These are phyloP conservation scores for Quaeritorhiza haematococci DNA, from an alignment of 371 early-diverging fungal genomes.

Conservation along the genomic window DNA sequence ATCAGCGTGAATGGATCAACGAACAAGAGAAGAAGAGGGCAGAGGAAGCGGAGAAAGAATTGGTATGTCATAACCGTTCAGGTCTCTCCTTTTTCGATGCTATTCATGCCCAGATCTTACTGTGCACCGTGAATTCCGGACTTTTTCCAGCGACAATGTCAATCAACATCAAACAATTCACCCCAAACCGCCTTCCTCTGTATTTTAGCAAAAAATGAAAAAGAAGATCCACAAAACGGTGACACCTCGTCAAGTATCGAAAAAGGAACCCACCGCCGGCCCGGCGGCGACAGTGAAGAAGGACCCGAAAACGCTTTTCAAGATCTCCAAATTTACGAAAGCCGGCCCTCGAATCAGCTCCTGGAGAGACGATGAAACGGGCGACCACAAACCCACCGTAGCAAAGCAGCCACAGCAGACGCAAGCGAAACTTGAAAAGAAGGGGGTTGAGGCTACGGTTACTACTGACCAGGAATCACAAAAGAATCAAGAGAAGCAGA, in stretches of 20 bases:
- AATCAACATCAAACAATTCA: slow-evolving; percentile 5
- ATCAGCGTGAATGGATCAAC: slow-evolving; percentile 43
- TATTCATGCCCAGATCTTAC: no score
- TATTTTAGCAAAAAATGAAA: not conserved
- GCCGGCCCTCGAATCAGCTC: slow-evolving; percentile 31
- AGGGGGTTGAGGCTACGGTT: no score
- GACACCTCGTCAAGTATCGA: not conserved
- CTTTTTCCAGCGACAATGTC: not conserved
- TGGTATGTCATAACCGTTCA: not conserved
- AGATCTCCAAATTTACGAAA: slow-evolving; percentile 41
- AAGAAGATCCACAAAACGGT: slow-evolving; percentile 5
- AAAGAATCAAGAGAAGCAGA: not conserved
- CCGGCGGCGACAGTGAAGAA: slow-evolving; percentile 24
- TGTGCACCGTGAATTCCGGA: not conserved
- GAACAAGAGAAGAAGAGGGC: slow-evolving; percentile 14
- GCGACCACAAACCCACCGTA: no score
- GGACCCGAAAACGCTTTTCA: slow-evolving; percentile 41
- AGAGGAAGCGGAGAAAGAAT: not conserved
- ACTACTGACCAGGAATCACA: slow-evolving; percentile 15
- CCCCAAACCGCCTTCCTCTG: not conserved
- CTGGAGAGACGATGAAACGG: slow-evolving; percentile 13
- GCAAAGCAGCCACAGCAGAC: no score
- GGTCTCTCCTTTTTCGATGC: no score
- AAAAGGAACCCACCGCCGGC: slow-evolving; percentile 9
- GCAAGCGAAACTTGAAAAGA: no score